Base-by-base conservation (phyloP, 208 protist species). In the Crithidia mellificae region DNA sequence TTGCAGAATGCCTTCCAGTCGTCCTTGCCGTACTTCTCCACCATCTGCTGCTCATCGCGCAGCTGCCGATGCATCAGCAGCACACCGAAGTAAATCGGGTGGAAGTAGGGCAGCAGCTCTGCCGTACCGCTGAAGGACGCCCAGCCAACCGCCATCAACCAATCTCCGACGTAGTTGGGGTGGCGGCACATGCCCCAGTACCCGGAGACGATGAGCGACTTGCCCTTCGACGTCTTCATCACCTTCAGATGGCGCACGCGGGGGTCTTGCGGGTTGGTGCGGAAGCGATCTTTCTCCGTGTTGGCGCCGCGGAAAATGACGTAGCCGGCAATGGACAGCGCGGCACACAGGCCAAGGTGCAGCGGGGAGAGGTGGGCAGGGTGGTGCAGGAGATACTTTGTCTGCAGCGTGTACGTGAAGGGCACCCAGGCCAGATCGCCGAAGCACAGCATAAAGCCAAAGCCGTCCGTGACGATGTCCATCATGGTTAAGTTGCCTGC, bases 121-220 rank as follows among this genome's bases (percentile, higher is more conserved):
- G 51, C 64, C 38, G 84, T 85, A 29, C 90, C 88, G 43, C 76
- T 83, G 43, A 93, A 79, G 22, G 78, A 55, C 6, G 82, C 82
- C 85, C 82, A 93, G 41, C 77, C 59, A 0, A 96, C 71, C 17
- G 90, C 74, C 86, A 95, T 91, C 27, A 96, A 68, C 88, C 88
- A 97, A 77, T 99, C 98, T 27, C 96, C 96, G 19, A 98, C 82
- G 77, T 99, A 99, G 78, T 99, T 99, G 15, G 98, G 92, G 82
- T 99, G 96, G 24, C 97, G 85, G 63, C 95, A 97, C 24, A 98
- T 77, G 51, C 97, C 97, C 97, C 98, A 99, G 70, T 85, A 98
- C 66, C 98, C 97, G 9, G 91, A 97, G 39, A 93, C 87, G 53
- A 99, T 77, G 19, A 99, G 91, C 6, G 85, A 86, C 63, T 88